These are phyloP conservation scores for Perilla frutescens DNA, from an alignment of 257 asterid species.

Conservation along the genomic window DNA sequence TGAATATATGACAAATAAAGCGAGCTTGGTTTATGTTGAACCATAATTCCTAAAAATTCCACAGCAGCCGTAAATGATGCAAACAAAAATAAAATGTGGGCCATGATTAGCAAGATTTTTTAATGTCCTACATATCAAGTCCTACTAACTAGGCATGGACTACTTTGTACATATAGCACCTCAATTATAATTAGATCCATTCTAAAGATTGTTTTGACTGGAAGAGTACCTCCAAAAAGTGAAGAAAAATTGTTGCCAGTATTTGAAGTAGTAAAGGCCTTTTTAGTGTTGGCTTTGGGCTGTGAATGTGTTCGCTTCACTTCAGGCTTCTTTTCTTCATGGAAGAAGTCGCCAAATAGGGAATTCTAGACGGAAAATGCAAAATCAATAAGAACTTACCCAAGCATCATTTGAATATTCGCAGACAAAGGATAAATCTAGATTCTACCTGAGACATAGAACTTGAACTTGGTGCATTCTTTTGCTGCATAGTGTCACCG, in stretches of 20 bases:
- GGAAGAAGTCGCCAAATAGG: conserved; percentile 55
- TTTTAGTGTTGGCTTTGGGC: conserved; percentile 45
- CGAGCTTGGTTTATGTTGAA: too few relatives aligned
- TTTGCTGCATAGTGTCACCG: conserved; percentile 33
- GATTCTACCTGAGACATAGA: conserved; percentile 62
- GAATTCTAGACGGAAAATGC: conserved; percentile 54
- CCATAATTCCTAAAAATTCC: too few relatives aligned
- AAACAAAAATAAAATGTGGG: too few relatives aligned
- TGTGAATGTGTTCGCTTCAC: conserved; percentile 46
- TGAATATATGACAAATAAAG: not conserved
- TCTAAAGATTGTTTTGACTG: conserved; percentile 23
- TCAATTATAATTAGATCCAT: conserved; percentile 11
- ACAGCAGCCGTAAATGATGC: too few relatives aligned
- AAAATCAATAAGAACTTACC: conserved; percentile 24
- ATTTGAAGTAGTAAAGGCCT: conserved; percentile 39
- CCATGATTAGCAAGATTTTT: too few relatives aligned
- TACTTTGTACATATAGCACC: not conserved
- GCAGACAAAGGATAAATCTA: conserved; percentile 15
- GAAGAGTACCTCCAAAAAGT: conserved; percentile 70
- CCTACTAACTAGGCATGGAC: too few relatives aligned
- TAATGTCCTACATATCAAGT: too few relatives aligned
- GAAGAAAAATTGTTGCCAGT: conserved; percentile 54
- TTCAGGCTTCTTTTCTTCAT: conserved; percentile 45
- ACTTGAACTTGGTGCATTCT: conserved; percentile 38
- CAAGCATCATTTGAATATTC: conserved; percentile 19